Percentiles rank a stretch among this genome's conserved stretches.
Conservation (phyloP, 2,329 filamentous ascomycete species). For the Aspergillus awamori region DNA sequence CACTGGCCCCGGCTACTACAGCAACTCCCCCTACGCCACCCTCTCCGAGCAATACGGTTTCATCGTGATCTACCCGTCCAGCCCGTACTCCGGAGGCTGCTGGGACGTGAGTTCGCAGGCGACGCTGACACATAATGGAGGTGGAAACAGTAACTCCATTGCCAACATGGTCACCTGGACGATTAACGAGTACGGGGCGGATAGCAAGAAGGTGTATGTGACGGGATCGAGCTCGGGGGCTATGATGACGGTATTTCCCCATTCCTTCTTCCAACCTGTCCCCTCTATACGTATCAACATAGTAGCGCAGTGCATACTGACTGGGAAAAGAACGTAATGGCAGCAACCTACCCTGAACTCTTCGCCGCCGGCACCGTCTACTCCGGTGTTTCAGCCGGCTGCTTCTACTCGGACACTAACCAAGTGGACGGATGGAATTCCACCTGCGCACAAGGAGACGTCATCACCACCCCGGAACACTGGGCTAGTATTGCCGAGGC, state of each 20-base stretch:
- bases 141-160: slow-evolving; percentile 45
- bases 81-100: slow-evolving; percentile 57
- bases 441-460: slow-evolving; percentile 25
- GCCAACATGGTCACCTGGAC: slow-evolving; percentile 45
- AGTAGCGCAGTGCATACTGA: not conserved
- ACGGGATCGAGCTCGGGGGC: slow-evolving; percentile 23
- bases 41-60: slow-evolving; percentile 48
- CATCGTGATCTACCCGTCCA: slow-evolving; percentile 60
- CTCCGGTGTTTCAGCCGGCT: slow-evolving; percentile 26
- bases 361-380: slow-evolving; percentile 29
- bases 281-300: too few species aligned
- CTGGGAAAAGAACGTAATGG: slow-evolving; percentile 23
- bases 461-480: slow-evolving; percentile 23
- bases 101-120: slow-evolving; percentile 60
- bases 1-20: slow-evolving; percentile 47
- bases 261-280: too few species aligned
- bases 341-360: slow-evolving; percentile 25
- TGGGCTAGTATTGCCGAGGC: slow-evolving; percentile 25
- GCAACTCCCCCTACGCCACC: slow-evolving; percentile 55
- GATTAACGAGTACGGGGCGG: slow-evolving; percentile 36
- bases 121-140: slow-evolving; percentile 38
- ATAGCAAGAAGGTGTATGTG: slow-evolving; percentile 31
- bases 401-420: slow-evolving; percentile 23
- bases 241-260: slow-evolving; percentile 26
- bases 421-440: slow-evolving; percentile 28